Evolutionary conservation across 2,329 filamentous ascomycete species (phyloP).

Genomic region (Penicillium vulpinum): DNA sequence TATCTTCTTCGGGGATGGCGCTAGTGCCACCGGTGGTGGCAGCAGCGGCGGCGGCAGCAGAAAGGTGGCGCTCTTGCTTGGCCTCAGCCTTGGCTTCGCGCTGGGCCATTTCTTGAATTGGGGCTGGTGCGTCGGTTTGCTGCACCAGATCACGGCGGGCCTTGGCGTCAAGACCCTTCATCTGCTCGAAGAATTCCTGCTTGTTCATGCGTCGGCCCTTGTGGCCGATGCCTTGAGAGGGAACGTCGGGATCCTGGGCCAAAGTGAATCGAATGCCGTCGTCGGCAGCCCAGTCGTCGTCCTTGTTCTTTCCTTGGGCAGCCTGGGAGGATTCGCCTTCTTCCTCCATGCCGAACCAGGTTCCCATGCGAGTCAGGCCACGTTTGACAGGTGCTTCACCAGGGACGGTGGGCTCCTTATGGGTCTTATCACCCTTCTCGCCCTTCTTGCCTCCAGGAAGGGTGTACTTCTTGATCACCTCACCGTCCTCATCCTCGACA

Average conservation of each 20-base stretch:
- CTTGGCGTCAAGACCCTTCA: constrained; percentile 61
- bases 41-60: constrained; percentile 18
- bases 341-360: constrained; percentile 51
- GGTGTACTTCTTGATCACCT: constrained; percentile 68
- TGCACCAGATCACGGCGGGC: constrained; percentile 51
- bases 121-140: constrained; percentile 42
- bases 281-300: constrained; percentile 38
- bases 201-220: constrained; percentile 64
- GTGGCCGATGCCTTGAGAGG: constrained; percentile 36
- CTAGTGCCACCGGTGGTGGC: constrained; percentile 14
- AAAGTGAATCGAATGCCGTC: constrained; percentile 64
- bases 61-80: constrained; percentile 26
- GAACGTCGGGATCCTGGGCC: constrained; percentile 45
- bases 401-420: constrained; percentile 23
- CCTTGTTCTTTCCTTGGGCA: constrained; percentile 29
- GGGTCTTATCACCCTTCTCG: constrained; percentile 31
- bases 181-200: constrained; percentile 63
- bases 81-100: constrained; percentile 32
- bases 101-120: constrained; percentile 41
- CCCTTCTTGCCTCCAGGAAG: constrained; percentile 52
- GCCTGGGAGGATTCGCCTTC: constrained; percentile 35
- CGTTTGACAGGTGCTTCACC: constrained; percentile 48
- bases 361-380: constrained; percentile 60
- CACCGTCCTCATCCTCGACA: constrained; percentile 67
- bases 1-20: constrained; percentile 16